Conservation (phyloP, 2,329 filamentous ascomycete genomes). For the Chlorencoelia australis region DNA sequence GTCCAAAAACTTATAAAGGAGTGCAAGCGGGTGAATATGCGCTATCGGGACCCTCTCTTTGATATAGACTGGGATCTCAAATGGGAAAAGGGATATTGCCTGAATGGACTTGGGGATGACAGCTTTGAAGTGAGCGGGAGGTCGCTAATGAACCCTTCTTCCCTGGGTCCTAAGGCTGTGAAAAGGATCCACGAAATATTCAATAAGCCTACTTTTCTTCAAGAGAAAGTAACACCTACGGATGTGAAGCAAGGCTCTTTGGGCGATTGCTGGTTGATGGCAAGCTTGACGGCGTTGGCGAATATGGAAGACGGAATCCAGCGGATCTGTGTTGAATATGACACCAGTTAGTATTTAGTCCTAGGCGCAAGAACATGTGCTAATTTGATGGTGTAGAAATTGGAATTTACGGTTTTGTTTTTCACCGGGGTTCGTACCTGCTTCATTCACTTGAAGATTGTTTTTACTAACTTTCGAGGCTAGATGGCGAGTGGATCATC, state of each 20-base stretch:
- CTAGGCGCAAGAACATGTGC: too few relatives aligned
- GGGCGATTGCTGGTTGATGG: slow-evolving; percentile 82
- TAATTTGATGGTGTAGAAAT: too few relatives aligned
- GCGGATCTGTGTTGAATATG: slow-evolving; percentile 64
- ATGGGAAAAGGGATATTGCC: slow-evolving; percentile 26
- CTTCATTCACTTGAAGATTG: background rate
- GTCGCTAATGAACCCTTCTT: slow-evolving; percentile 36
- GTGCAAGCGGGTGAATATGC: slow-evolving; percentile 69
- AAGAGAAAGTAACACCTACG: slow-evolving; percentile 65
- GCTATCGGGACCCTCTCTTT: slow-evolving; percentile 75
- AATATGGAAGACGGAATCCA: slow-evolving; percentile 63
- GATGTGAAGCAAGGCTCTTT: slow-evolving; percentile 71
- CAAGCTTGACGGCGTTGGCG: slow-evolving; percentile 65
- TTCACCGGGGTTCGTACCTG: slow-evolving; percentile 49
- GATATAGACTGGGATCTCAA: slow-evolving; percentile 52
- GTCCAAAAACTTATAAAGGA: slow-evolving; percentile 50
- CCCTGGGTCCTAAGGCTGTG: slow-evolving; percentile 58
- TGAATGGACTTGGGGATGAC: slow-evolving; percentile 21
- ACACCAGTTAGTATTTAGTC: slow-evolving; percentile 35
- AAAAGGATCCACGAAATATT: slow-evolving; percentile 71
- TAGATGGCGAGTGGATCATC: slow-evolving; percentile 82
- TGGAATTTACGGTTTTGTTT: slow-evolving; percentile 84
- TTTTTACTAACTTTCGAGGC: background rate
- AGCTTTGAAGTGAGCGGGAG: slow-evolving; percentile 42
- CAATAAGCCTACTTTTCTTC: slow-evolving; percentile 65